These are phyloP conservation scores for Kalaharituber pfeilii DNA, from an alignment of 2,329 filamentous ascomycete genomes.

Conservation along the genomic window DNA sequence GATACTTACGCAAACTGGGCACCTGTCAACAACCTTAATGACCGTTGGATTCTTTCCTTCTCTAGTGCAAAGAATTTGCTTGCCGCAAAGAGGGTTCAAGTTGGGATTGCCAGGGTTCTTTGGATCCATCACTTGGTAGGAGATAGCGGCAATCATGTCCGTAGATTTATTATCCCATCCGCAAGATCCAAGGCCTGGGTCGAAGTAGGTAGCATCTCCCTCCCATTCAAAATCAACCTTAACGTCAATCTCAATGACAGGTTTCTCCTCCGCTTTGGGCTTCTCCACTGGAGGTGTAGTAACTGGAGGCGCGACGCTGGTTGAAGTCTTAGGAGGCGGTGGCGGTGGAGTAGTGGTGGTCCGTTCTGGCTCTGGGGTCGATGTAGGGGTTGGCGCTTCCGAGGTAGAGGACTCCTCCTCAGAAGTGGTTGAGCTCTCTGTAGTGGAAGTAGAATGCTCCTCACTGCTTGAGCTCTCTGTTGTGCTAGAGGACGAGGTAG, in stretches of 20 bases:
- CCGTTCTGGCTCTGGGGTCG: background rate
- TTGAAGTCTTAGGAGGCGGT: background rate
- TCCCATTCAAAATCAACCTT: background rate
- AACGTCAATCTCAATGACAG: background rate
- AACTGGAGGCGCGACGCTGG: background rate
- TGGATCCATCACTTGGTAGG: constrained; percentile 15
- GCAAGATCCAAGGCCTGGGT: constrained; percentile 20
- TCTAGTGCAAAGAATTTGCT: constrained; percentile 7
- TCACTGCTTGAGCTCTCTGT: background rate
- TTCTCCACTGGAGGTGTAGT: background rate
- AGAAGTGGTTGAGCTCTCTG: constrained; percentile 3
- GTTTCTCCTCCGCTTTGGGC: background rate
- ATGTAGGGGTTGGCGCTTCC: background rate
- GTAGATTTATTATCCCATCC: constrained; percentile 8
- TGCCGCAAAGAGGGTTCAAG: constrained; percentile 22
- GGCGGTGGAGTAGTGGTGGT: constrained; percentile 5
- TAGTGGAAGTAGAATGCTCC: constrained; percentile 1
- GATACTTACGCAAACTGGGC: constrained; percentile 20
- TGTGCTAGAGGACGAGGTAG: background rate
- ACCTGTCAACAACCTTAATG: constrained; percentile 16
- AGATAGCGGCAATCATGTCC: constrained; percentile 20
- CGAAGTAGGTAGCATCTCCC: constrained; percentile 19
- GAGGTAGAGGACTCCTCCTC: constrained; percentile 1
- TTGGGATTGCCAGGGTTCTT: constrained; percentile 20
- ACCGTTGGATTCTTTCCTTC: constrained; percentile 1